Evolutionary conservation across 2,329 filamentous ascomycete species (phyloP), one percentile per base, ranked within the genome.

Genomic region (Pseudodiploospora longispora): DNA sequence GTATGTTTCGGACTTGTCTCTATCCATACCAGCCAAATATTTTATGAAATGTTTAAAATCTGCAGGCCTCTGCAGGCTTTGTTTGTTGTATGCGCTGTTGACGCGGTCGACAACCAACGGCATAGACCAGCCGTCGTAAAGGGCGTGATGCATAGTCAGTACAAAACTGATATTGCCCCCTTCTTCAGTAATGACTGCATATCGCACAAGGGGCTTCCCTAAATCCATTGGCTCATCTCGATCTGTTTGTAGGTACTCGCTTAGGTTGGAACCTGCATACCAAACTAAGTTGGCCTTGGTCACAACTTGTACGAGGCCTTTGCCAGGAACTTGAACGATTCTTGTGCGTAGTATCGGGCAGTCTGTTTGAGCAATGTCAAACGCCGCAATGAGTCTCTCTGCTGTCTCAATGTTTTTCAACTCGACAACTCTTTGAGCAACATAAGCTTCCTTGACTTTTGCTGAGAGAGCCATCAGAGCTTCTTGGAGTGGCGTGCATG

Each of bases 101-200:
- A 75, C 66, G 34, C 67, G 66, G 28, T 72, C 69, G 19, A 75
- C 64, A 3, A 75, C 55, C 3, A 75, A 53, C 4, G 69, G 69
- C 68, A 76, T 71, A 1, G 68, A 70, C 74, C 75, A 78, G 27
- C 75, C 75, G 41, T 80, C 75, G 47, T 79, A 80, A 0, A 78
- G 55, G 4, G 69, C 71, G 49, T 79, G 75, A 49, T 79, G 75
- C 60, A 76, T 71, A 1, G 72, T 74, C 48, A 74, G 59, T n/a
- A 78, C 68, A 48, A 78, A 74, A 50, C 67, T 61, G 10, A 59
- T 53, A 38, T 59, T 63, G 32, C 54, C 58, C 6, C 52, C 49
- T 4, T 52, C 47, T 30, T 64, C 59, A 4, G 58, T 43, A 9
- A 73, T 58, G 10, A 75, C 53, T 4, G 66, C 69, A 41, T 69